Evolutionary conservation across 768 basidiomycete species (phyloP), one percentile per base, ranked within the genome.

Genomic region (Nidularia pulvinata): DNA sequence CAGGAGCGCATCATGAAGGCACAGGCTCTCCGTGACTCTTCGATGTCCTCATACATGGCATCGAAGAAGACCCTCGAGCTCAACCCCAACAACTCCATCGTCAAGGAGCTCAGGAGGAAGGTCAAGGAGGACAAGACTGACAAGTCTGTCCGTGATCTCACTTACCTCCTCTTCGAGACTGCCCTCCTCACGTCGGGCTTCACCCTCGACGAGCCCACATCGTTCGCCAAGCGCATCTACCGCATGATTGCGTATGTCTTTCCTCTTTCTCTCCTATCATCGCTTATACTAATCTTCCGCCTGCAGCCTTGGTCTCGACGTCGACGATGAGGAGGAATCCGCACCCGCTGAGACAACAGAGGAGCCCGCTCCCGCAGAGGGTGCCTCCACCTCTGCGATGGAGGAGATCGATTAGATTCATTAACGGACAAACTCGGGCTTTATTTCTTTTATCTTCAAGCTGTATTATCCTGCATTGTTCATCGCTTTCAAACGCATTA

Each of bases 11-110:
- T 98, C 80, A 98, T 98, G 96, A 96, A 96, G 77, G 95, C 96
- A 10, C 95, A 98, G 75, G 95, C 95, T 33, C 85, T 96, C 53
- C 91, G 94, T 58, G 94, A 96, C 70, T 92, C 93, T 14, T 93
- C 91, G 56, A 96, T 96, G 95, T 97, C 95, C 25, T 96, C 94
- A 25, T 98, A 98, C 83, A 98, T 98, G 96, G 92, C 93, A 32
- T 91, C 89, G 56, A 95, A 95, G 83, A 97, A 97, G 88, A 97
- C 95, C 7, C 84, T 98, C 57, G 96, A 98, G 78, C 84, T 98
- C 59, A 97, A 98, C 84, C 89, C 93, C 34, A 73, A 69, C 60
- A 94, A 98, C 78, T 75, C 91, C 43, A 96, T 98, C 77, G 79
- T 99, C 76, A 94, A 92, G 81, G 95, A 98, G 77, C 82, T 99